phyloP scores from a whole-genome alignment of 768 basidiomycete genomes.

The Auricularia heimuer region DNA sequence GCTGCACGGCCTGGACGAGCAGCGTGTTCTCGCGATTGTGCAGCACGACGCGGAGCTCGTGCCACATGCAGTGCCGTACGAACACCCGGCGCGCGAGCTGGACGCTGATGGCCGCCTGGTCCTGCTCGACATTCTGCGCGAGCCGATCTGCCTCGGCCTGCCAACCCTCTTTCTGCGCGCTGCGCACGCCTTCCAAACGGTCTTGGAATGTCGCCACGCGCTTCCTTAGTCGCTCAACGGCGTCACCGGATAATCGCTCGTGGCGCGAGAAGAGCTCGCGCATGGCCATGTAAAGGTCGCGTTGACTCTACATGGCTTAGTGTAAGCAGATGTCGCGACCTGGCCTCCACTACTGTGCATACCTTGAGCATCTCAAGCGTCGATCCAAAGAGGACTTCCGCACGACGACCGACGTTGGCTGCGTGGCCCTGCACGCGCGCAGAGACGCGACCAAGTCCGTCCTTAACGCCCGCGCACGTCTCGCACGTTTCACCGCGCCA shows the following conservation, averaged over 20 bases:
- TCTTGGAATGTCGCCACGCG: constrained; percentile 66
- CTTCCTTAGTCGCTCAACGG: constrained; percentile 80
- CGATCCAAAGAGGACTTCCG: constrained; percentile 61
- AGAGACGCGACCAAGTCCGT: constrained; percentile 60
- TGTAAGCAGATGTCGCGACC: background rate
- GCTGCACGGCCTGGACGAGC: constrained; percentile 60
- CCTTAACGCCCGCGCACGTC: constrained; percentile 64
- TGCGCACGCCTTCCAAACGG: constrained; percentile 67
- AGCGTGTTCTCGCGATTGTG: constrained; percentile 86
- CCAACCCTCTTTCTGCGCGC: constrained; percentile 72
- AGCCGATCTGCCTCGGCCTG: constrained; percentile 76
- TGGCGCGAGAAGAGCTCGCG: constrained; percentile 81
- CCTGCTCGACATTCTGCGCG: constrained; percentile 64
- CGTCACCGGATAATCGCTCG: constrained; percentile 81
- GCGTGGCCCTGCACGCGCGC: constrained; percentile 60
- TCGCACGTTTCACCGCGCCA: constrained; percentile 82
- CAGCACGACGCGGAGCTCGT: constrained; percentile 84
- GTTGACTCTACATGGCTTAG: constrained; percentile 42
- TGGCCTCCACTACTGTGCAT: background rate
- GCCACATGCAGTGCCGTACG: constrained; percentile 83
- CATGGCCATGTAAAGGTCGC: constrained; percentile 79
- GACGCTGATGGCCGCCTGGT: constrained; percentile 69
- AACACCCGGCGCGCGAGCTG: constrained; percentile 75
- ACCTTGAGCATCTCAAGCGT: constrained; percentile 77
- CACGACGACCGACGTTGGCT: constrained; percentile 59